Base-by-base conservation (phyloP, 768 basidiomycete species). In the Serendipita sp. region DNA sequence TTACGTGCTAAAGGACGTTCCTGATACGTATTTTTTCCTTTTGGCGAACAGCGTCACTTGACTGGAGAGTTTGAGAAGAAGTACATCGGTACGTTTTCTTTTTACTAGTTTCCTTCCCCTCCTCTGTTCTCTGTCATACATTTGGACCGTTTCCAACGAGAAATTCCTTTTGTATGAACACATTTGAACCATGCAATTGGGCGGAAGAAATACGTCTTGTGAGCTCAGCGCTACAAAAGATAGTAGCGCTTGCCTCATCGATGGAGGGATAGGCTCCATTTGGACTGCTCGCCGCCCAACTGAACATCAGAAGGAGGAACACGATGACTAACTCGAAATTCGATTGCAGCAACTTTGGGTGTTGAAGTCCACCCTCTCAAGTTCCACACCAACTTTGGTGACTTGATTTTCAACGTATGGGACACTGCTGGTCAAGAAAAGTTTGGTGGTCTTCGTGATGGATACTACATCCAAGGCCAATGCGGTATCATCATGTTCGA, bases 401-500 rank as follows among this genome's bases (percentile, higher is more conserved):
- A 88, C 45, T 92, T 99, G 80, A 89, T 89, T 79, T 99, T 99
- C 85, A 98, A 98, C 74, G 95, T 97, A 64, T 99, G 96, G 96
- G 96, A 99, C 76, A 99, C 96, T 36, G 96, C 96, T 64, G 96
- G 96, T 48, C 96, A 99, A 80, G 96, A 99, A 79, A 99, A 98
- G 80, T 99, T 99, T 70, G 96, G 95, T 79, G 94, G 93, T 73
- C 88, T 97, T 68, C 89, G 93, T 68, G 93, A 96, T 76, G 93
- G 94, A 52, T 93, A 91, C 77, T 91, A 91, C 77, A 91, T 92
- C 74, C 91, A 94, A 77, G 93, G 93, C 71, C 96, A 99, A 77
- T 98, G 93, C 73, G 96, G 96, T 71, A 98, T 99, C 81, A 98
- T 99, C 85, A 98, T 99, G 96, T 98, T 98, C 80, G 96, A 92